Evolutionary conservation across 257 asterid genomes (phyloP).

Genomic region (Nicotiana knightiana): DNA sequence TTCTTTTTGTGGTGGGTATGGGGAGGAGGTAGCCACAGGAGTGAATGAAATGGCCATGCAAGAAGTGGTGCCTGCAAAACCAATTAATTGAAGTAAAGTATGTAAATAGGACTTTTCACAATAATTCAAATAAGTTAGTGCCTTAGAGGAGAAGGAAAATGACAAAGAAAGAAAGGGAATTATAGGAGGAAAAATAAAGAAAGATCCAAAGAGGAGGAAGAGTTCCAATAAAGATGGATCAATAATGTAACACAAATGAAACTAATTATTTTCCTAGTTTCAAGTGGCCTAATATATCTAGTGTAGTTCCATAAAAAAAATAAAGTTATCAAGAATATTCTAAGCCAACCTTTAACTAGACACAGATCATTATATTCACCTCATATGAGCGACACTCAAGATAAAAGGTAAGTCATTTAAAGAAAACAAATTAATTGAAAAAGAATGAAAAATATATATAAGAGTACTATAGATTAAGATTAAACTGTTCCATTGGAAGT

Average conservation of each 20-base stretch:
- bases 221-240: neutral
- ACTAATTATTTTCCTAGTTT: neutral
- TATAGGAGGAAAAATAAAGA: neutral
- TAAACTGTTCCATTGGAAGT: neutral
- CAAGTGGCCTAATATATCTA: neutral
- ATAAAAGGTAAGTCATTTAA: neutral
- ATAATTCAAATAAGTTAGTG: neutral
- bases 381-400: neutral
- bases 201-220: neutral
- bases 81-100: constrained; percentile 3
- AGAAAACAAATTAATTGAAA: neutral
- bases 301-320: neutral
- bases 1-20: neutral
- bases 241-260: neutral
- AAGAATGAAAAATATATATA: neutral
- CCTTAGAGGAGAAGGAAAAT: constrained; percentile 6
- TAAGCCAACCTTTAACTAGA: neutral
- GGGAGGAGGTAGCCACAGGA: neutral
- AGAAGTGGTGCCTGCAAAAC: neutral
- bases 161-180: neutral
- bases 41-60: neutral
- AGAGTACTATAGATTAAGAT: neutral
- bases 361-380: neutral
- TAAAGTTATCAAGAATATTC: neutral
- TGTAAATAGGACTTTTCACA: neutral